Conservation (phyloP, 257 asterid species). For the Fraxinus americana region DNA sequence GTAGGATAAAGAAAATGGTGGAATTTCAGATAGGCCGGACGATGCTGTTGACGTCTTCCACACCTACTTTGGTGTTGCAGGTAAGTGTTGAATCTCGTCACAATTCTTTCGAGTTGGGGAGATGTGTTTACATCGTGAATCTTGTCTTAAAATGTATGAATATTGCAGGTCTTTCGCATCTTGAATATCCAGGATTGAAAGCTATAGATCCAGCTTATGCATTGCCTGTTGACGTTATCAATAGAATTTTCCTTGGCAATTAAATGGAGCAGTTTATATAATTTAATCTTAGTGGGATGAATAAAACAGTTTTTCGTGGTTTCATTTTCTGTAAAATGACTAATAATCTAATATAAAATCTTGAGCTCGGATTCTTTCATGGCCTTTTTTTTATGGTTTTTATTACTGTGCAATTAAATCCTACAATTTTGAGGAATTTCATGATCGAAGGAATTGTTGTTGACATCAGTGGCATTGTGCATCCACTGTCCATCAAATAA, state of each 20-base stretch:
- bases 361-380: background rate
- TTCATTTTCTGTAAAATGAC: background rate
- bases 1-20: constrained; percentile 92
- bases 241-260: constrained; percentile 51
- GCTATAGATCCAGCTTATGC: constrained; percentile 89
- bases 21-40: constrained; percentile 94
- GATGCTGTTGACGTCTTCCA: constrained; percentile 94
- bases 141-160: background rate
- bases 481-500: too few relatives aligned
- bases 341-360: background rate
- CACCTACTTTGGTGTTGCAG: constrained; percentile 88
- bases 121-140: background rate
- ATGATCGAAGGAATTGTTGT: too few relatives aligned
- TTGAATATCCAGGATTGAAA: constrained; percentile 75
- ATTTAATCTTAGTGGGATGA: background rate
- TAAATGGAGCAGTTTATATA: constrained; percentile 21
- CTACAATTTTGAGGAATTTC: too few relatives aligned
- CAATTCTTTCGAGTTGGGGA: background rate
- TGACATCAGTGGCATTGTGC: too few relatives aligned
- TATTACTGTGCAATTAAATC: too few relatives aligned
- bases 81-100: constrained; percentile 37
- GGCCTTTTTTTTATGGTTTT: background rate
- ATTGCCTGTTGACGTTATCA: constrained; percentile 68
- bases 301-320: background rate
- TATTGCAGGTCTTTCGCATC: constrained; percentile 75